A percentile compares a stretch with the other conserved stretches of the same genome.
Conservation (phyloP, 2,329 filamentous ascomycete species). For the Exophiala oligosperma region DNA sequence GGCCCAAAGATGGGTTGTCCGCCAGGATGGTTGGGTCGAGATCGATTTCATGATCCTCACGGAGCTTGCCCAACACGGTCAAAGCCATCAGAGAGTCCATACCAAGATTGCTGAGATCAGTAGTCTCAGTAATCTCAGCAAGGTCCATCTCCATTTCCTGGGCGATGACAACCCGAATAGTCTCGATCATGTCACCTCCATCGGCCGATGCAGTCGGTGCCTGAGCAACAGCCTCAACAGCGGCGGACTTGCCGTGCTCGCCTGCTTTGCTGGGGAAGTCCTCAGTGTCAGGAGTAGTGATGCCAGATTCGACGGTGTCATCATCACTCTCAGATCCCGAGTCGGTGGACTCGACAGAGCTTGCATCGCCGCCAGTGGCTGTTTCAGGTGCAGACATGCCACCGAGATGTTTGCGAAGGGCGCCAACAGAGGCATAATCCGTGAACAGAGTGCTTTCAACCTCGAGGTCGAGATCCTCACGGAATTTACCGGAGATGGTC, state of each 20-base stretch:
- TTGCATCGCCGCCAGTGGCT: conserved; percentile 32
- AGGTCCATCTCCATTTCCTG: conserved; percentile 46
- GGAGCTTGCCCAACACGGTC: conserved; percentile 46
- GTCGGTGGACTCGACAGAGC: conserved; percentile 28
- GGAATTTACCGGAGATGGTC: conserved; percentile 62
- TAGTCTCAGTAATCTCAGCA: conserved; percentile 40
- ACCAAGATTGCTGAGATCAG: conserved; percentile 44
- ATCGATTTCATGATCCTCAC: conserved; percentile 44
- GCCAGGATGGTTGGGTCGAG: conserved; percentile 46
- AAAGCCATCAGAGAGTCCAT: conserved; percentile 50
- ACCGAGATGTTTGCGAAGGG: conserved; percentile 59
- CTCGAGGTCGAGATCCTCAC: conserved; percentile 61
- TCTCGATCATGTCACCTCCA: conserved; percentile 39
- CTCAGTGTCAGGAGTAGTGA: conserved; percentile 32
- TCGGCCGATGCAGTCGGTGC: conserved; percentile 39
- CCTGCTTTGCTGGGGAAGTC: conserved; percentile 28
- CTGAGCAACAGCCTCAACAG: conserved; percentile 30
- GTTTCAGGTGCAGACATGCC: conserved; percentile 18
- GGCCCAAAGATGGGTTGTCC: conserved; percentile 43
- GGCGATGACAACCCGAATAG: conserved; percentile 42
- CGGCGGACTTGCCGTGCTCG: conserved; percentile 27
- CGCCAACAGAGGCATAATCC: conserved; percentile 60
- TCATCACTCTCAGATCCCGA: conserved; percentile 30
- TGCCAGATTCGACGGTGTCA: conserved; percentile 30
- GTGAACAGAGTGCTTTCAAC: conserved; percentile 61